Evolutionary conservation across 2,329 filamentous ascomycete genomes (phyloP).

Genomic region (Venturia aucupariae): DNA sequence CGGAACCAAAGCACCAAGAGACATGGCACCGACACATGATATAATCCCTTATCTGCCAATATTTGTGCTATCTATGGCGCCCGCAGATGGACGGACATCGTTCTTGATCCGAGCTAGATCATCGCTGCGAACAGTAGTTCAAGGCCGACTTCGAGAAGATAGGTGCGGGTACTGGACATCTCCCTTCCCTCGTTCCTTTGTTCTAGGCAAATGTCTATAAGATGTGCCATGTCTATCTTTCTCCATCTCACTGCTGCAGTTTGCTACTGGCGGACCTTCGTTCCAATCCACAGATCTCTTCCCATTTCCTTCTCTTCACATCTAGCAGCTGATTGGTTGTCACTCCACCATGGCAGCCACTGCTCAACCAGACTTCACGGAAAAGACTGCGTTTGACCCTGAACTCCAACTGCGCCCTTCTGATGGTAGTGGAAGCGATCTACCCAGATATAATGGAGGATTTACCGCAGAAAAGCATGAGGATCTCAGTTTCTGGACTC

Average conservation of each 20-base stretch:
- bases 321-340: neutral
- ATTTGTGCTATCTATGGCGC: neutral
- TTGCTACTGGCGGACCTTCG: neutral
- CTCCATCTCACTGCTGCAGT: neutral
- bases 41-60: neutral
- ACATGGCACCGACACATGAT: neutral
- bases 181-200: neutral
- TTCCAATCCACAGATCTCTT: neutral
- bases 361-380: conserved; percentile 10
- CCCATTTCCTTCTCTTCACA: neutral
- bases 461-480: neutral
- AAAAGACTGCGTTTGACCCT: conserved; percentile 12
- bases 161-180: neutral
- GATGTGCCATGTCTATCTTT: neutral
- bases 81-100: neutral
- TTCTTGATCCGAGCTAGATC: neutral
- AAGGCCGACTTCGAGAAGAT: neutral
- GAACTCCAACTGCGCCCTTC: neutral
- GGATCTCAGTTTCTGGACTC: conserved; percentile 27
- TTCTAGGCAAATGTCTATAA: neutral
- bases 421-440: neutral
- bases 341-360: neutral
- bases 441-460: neutral
- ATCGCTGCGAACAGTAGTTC: neutral
- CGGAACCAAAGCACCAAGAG: neutral